These are phyloP conservation scores for Crucihimalaya himalaica DNA, from an alignment of 345 rosid species.

Conservation along the genomic window DNA sequence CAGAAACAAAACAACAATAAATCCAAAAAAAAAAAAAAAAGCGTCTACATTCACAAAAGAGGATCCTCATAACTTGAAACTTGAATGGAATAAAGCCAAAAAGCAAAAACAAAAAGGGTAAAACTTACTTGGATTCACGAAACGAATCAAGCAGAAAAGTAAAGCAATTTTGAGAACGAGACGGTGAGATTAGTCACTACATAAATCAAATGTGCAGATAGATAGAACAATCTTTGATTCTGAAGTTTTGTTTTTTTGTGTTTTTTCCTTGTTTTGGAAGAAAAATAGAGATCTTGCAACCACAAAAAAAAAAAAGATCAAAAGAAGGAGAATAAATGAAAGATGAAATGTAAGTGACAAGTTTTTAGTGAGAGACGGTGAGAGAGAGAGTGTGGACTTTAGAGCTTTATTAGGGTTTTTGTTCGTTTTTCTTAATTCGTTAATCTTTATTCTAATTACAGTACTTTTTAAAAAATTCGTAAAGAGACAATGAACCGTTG, in stretches of 20 bases:
- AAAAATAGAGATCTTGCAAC: constrained; percentile 28
- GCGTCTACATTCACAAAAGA: not conserved
- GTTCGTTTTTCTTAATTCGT: not conserved
- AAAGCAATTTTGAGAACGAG: constrained; percentile 6
- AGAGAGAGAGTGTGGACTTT: constrained; percentile 21
- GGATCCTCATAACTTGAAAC: not conserved
- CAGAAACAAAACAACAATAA: constrained; percentile 1
- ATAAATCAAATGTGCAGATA: constrained; percentile 23
- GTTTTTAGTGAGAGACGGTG: constrained; percentile 21
- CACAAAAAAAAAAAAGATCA: no score
- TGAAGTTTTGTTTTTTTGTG: not conserved
- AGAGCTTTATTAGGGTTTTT: constrained; percentile 25
- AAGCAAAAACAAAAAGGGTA: not conserved
- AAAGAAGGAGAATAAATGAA: not conserved
- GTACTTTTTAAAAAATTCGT: not conserved
- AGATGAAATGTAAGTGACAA: constrained; percentile 17
- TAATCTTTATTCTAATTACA: not conserved
- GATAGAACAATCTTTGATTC: constrained; percentile 8
- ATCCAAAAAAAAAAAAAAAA: not conserved
- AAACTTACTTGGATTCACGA: constrained; percentile 38
- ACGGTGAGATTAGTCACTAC: constrained; percentile 16
- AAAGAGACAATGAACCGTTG: constrained; percentile 21
- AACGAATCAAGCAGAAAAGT: constrained; percentile 34
- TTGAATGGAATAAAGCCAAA: constrained; percentile 23
- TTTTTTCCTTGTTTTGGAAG: not conserved